phyloP scores from a whole-genome alignment of 345 rosid genomes.

The Eucalyptus cloeziana region DNA sequence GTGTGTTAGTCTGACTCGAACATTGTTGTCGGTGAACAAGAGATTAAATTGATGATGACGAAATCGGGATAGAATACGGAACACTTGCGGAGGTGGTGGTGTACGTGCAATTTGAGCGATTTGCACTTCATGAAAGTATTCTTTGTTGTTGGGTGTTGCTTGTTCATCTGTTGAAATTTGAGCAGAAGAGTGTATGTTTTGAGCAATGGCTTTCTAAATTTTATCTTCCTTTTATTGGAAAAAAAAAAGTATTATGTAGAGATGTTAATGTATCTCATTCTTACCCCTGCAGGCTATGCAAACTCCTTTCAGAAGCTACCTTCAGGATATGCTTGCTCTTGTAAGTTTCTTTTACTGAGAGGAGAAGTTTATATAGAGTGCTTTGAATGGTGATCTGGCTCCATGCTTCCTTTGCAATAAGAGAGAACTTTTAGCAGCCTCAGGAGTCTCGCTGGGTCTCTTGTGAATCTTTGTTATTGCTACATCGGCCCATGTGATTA shows the following conservation, averaged over 20 bases:
- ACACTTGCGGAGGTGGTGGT: neutral
- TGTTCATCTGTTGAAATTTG: neutral
- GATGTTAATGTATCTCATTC: neutral
- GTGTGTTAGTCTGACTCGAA: neutral
- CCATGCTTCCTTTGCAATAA: neutral
- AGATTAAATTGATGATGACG: neutral
- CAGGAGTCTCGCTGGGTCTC: neutral
- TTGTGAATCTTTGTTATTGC: neutral
- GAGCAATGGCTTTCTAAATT: neutral
- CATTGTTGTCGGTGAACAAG: neutral
- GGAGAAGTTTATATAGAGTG: neutral
- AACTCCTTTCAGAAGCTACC: constrained; percentile 92
- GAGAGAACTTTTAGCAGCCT: neutral
- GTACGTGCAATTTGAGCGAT: neutral
- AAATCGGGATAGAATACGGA: neutral
- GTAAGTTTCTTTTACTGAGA: constrained; percentile 33
- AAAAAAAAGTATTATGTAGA: neutral
- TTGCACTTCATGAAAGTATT: neutral
- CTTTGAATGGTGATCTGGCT: neutral
- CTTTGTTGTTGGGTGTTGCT: neutral
- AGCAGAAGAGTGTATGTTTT: neutral
- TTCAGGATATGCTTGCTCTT: constrained; percentile 82
- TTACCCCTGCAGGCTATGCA: constrained; percentile 52
- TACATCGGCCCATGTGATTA: neutral
- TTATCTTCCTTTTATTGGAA: neutral